Base-by-base conservation (phyloP, 768 basidiomycete species). In the Asterophora parasitica region DNA sequence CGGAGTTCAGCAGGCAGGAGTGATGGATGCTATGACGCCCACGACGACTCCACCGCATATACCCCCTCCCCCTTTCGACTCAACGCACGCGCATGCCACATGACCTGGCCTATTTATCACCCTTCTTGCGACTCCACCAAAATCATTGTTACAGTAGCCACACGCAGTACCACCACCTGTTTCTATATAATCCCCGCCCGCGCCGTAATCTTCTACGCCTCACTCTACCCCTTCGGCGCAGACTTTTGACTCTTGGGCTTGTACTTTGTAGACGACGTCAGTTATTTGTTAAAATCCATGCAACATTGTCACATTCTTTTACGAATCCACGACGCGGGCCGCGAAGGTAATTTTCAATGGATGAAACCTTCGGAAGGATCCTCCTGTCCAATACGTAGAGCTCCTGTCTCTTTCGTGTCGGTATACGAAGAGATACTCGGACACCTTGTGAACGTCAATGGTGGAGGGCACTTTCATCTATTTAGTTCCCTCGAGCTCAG, bases 1-100 rank as follows among this genome's bases (percentile, higher is more conserved):
- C 80, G 7, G 89, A 92, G 63, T 76, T 92, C 63, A 78, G 86
- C 65, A 73, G 87, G 58, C 83, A 82, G 65, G 71, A 69, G 38
- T 70, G 51, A 57, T 40, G 23, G 23, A 23, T 23, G 3, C 23
- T 23, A 23, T 23, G 20, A 40, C 27, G n/a, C 9, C 7, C 40
- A 19, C 9, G 27, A 37, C 10, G 6, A n/a, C 28, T 17, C 16
- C 31, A 7, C 26, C 33, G 13, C 46, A 31, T 44, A 53, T 49
- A 53, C 49, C 50, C 33, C 28, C n/a, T n/a, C n/a, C n/a, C n/a
- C n/a, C n/a, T n/a, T 17, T 26, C 44, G 23, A 27, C 30, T 16
- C 34, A n/a, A 31, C 41, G 30, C 30, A 31, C 44, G 33, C 40
- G 33, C 40, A 46, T 31, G 38, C 40, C 38, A 32, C 23, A 36